Conservation (phyloP, 1,284 basidiomycete species). For the Cutaneotrichosporon sp. region DNA sequence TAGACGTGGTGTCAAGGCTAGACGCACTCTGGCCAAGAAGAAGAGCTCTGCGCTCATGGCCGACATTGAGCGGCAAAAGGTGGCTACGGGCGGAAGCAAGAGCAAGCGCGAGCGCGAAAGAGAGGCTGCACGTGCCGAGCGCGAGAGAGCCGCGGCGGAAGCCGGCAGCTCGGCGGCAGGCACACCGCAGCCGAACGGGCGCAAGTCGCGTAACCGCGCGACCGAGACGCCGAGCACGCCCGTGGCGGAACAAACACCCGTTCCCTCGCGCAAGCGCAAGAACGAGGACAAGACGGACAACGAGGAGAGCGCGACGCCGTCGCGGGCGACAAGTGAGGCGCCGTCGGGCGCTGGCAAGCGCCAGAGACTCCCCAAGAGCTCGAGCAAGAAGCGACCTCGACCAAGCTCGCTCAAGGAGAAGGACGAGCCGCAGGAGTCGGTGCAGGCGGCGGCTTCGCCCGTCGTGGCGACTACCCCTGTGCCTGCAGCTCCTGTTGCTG, state of each 20-base stretch:
- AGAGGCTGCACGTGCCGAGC: background rate
- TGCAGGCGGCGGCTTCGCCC: background rate
- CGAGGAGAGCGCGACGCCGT: slow-evolving; percentile 18
- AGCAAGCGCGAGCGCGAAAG: slow-evolving; percentile 10
- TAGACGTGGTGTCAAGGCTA: slow-evolving; percentile 54
- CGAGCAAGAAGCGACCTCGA: slow-evolving; percentile 33
- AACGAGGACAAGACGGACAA: slow-evolving; percentile 7
- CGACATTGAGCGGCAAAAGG: slow-evolving; percentile 35
- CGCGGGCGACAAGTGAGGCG: slow-evolving; percentile 29
- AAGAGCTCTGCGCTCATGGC: slow-evolving; percentile 40
- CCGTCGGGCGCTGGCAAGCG: slow-evolving; percentile 26
- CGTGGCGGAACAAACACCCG: background rate
- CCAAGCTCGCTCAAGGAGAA: slow-evolving; percentile 25
- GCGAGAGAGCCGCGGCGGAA: background rate
- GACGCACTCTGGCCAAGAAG: slow-evolving; percentile 51
- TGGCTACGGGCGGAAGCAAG: slow-evolving; percentile 12
- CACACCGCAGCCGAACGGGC: slow-evolving; percentile 6
- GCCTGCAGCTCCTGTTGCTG: background rate
- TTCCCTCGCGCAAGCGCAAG: slow-evolving; percentile 13
- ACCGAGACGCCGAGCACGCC: slow-evolving; percentile 3
- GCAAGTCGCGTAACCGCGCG: slow-evolving; percentile 5
- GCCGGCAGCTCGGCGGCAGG: background rate
- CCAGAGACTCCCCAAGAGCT: slow-evolving; percentile 25
- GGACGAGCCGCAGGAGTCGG: background rate
- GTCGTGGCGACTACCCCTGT: background rate